Conservation (phyloP, 148 eudicot genomes). For the Chenopodium quinoa region DNA sequence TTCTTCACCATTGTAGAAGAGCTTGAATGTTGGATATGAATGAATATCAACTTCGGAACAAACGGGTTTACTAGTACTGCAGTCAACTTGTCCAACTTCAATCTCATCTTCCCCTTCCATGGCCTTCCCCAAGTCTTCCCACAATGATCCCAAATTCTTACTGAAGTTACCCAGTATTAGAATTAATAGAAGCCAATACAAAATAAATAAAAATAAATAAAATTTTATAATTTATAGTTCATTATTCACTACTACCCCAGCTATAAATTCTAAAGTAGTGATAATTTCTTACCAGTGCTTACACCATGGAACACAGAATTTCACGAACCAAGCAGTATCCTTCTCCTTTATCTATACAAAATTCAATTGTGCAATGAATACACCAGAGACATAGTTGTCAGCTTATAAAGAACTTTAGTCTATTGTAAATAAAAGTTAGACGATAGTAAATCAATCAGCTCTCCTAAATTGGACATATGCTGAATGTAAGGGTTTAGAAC, state of each 20-base stretch:
- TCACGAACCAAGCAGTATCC: slow-evolving; percentile 92
- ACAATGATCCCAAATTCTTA: slow-evolving; percentile 80
- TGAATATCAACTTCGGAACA: slow-evolving; percentile 86
- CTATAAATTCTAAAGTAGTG: not conserved
- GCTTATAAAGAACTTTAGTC: not conserved
- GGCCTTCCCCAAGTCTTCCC: slow-evolving; percentile 91
- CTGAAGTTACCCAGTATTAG: slow-evolving; percentile 37
- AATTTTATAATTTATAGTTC: too few species aligned
- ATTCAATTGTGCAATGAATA: not conserved
- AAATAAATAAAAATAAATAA: not conserved
- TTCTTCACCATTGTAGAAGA: slow-evolving; percentile 95
- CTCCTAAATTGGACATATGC: not conserved
- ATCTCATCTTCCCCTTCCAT: slow-evolving; percentile 98
- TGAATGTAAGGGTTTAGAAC: not conserved
- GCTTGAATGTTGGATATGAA: slow-evolving; percentile 96
- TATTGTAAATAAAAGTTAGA: not conserved
- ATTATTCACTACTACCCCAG: not conserved
- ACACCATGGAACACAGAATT: slow-evolving; percentile 96
- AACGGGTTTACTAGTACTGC: slow-evolving; percentile 67
- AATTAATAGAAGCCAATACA: not conserved
- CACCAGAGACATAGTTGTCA: not conserved
- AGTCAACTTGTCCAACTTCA: slow-evolving; percentile 90
- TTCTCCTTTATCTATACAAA: slow-evolving; percentile 77
- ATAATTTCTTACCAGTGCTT: slow-evolving; percentile 74
- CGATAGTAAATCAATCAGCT: not conserved